Evolutionary conservation across 1,139 yeast species (phyloP), one percentile per base, ranked within the genome.

Genomic region (Saccharomycopsis hybrid): DNA sequence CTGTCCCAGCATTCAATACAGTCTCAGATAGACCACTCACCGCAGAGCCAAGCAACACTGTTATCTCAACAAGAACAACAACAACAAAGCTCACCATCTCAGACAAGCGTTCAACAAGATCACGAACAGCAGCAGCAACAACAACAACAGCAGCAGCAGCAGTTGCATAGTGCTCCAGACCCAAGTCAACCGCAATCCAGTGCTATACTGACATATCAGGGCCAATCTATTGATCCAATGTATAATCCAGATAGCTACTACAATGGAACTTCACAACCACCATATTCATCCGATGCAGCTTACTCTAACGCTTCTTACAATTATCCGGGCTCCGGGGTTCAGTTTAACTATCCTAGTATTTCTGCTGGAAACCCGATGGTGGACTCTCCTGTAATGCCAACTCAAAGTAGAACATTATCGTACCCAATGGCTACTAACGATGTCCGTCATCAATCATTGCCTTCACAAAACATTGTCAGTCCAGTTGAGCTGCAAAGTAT

Each of bases 211-310:
- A 18, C 18, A 18, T 11, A 13, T 24, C 44, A 29, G 36, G 24
- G 36, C 18, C 44, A 37, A n/a, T 27, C 43, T 3, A 18, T 47
- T 3, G 50, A 47, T 13, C 47, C 50, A 27, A 43, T 47, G 43
- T 47, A 43, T 30, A 32, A 47, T 27, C 43, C 50, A 7, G 50
- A 47, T 32, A 49, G 47, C 11, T 47, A 44, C 39, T 47, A 41
- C 33, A 13, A 46, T 5, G 9, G 13, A 8, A 25, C 24, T 25
- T 11, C 24, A n/a, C 48, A 45, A 39, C 46, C 45, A 11, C 38
- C 45, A 8, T 18, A 29, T 3, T 33, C 49, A 7, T 41, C 46
- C 8, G 46, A 33, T 13, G n/a, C 32, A 27, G 24, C 48, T 24
- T 46, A 40, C 39, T n/a, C 45, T 5, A n/a, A 11, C 13, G 9